These are phyloP conservation scores for Paramecium octaurelia DNA, from an alignment of 73 alveolate genomes.

Conservation along the genomic window DNA sequence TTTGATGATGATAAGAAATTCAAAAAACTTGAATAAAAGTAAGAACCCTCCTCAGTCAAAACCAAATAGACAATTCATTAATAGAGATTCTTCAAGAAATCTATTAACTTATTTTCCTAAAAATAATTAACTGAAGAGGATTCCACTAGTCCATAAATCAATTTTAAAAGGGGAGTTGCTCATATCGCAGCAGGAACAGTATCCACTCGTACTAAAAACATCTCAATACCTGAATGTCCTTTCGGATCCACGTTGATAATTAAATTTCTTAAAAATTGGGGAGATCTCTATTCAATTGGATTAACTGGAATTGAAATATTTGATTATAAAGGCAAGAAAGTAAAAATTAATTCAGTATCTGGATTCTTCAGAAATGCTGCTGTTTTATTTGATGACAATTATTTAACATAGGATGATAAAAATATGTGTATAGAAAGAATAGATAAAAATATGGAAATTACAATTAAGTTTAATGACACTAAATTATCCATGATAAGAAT, in stretches of 20 bases:
- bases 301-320: slow-evolving; percentile 74
- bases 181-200: slow-evolving; percentile 31
- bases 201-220: not conserved
- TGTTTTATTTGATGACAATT: slow-evolving; percentile 71
- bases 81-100: not conserved
- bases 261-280: slow-evolving; percentile 69
- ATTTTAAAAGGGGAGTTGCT: slow-evolving; percentile 45
- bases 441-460: slow-evolving; percentile 20
- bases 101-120: not conserved
- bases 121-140: slow-evolving; percentile 23
- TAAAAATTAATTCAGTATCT: not conserved
- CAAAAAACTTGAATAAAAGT: not conserved
- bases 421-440: slow-evolving; percentile 76
- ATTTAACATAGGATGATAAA: slow-evolving; percentile 67
- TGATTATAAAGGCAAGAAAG: slow-evolving; percentile 66
- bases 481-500: slow-evolving; percentile 79
- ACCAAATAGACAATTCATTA: not conserved
- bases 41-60: slow-evolving; percentile 24
- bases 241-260: slow-evolving; percentile 58
- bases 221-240: slow-evolving; percentile 72
- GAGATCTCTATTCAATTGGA: slow-evolving; percentile 81
- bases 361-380: slow-evolving; percentile 68
- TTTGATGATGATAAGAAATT: slow-evolving; percentile 27
- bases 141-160: not conserved
- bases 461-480: not conserved